These are phyloP conservation scores for Vanilla planifolia DNA, from an alignment of 106 monocot species.

Conservation along the genomic window DNA sequence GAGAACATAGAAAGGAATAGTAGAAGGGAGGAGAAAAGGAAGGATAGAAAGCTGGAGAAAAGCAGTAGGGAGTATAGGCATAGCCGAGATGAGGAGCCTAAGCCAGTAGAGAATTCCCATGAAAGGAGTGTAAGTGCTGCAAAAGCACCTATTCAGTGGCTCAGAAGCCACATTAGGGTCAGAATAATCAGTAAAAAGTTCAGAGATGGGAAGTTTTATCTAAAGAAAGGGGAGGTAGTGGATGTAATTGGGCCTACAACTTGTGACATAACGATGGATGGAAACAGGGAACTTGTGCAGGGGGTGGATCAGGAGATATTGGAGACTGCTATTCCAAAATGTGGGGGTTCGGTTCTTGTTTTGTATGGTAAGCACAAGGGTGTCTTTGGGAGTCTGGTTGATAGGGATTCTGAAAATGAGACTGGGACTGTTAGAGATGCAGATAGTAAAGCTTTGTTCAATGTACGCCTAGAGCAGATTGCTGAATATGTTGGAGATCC, in stretches of 20 bases:
- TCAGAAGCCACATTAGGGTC: constrained; percentile 85
- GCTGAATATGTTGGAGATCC: constrained; percentile 91
- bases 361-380: constrained; percentile 79
- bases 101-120: no score
- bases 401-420: constrained; percentile 65
- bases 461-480: constrained; percentile 74
- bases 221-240: constrained; percentile 81
- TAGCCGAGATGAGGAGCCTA: background rate
- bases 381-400: constrained; percentile 68
- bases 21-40: background rate
- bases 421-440: constrained; percentile 71
- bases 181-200: constrained; percentile 74
- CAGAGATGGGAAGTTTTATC: constrained; percentile 54
- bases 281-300: constrained; percentile 55
- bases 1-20: constrained; percentile 10
- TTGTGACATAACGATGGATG: constrained; percentile 86
- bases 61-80: constrained; percentile 11
- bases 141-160: constrained; percentile 37
- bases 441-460: constrained; percentile 63
- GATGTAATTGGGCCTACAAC: constrained; percentile 82
- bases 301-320: constrained; percentile 80
- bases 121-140: constrained; percentile 2
- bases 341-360: constrained; percentile 73
- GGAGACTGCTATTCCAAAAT: constrained; percentile 80
- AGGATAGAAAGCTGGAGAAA: background rate